A percentile compares a stretch with the other conserved stretches of the same genome.
phyloP scores from a whole-genome alignment of 2,329 filamentous ascomycete genomes.

The Rutstroemia sp. region DNA sequence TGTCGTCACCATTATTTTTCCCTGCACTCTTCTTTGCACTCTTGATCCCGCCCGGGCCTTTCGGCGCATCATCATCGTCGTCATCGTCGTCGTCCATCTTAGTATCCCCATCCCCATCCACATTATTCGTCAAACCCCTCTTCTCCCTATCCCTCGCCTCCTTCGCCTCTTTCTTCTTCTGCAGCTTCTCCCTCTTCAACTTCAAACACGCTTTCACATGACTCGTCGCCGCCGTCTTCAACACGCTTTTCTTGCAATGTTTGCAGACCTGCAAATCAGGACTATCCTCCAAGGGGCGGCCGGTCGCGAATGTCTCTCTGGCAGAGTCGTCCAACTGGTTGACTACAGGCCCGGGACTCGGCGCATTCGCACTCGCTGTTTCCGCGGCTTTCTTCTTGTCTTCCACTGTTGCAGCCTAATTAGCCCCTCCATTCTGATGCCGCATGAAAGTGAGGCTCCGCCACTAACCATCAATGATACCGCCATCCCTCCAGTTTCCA shows the following conservation, averaged over 20 bases:
- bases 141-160: slow-evolving; percentile 34
- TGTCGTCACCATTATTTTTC: slow-evolving; percentile 48
- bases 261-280: slow-evolving; percentile 82
- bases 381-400: slow-evolving; percentile 47
- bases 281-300: slow-evolving; percentile 71
- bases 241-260: slow-evolving; percentile 84
- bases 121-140: slow-evolving; percentile 31
- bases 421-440: neutral
- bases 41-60: slow-evolving; percentile 30
- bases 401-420: slow-evolving; percentile 30
- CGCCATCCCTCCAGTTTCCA: slow-evolving; percentile 66
- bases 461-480: slow-evolving; percentile 51
- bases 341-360: slow-evolving; percentile 48
- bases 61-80: slow-evolving; percentile 34
- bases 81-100: slow-evolving; percentile 36
- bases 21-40: slow-evolving; percentile 56
- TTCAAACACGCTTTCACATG: slow-evolving; percentile 81
- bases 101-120: slow-evolving; percentile 29
- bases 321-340: slow-evolving; percentile 69
- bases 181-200: slow-evolving; percentile 38
- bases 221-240: slow-evolving; percentile 64
- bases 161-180: slow-evolving; percentile 31
- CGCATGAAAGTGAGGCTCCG: neutral
- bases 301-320: slow-evolving; percentile 72
- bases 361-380: slow-evolving; percentile 34